A percentile compares a stretch with the other conserved stretches of the same genome.
Conservation (phyloP, 1,284 basidiomycete genomes). For the Apiotrichum brassicae region DNA sequence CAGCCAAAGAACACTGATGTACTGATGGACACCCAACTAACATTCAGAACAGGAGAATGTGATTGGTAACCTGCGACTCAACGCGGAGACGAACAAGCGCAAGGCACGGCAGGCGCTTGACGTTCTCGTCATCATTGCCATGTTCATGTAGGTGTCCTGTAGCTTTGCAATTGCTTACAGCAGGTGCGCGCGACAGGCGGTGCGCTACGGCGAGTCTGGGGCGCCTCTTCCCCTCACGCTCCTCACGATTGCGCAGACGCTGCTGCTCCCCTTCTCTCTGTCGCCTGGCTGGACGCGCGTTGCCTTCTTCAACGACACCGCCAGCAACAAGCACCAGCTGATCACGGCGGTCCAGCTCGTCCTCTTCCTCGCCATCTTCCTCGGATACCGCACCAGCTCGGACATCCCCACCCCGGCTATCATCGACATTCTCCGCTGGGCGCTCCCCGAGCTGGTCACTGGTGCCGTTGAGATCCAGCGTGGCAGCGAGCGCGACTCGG, state of each 20-base stretch:
- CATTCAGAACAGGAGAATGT: conserved; percentile 35
- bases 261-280: conserved; percentile 31
- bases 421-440: conserved; percentile 25
- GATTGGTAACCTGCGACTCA: conserved; percentile 23
- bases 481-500: conserved; percentile 24
- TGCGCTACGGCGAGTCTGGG: background rate
- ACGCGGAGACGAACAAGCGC: conserved; percentile 24
- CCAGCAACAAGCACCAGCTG: conserved; percentile 10
- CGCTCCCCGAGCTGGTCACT: conserved; percentile 28
- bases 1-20: too few species aligned
- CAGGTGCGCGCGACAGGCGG: background rate
- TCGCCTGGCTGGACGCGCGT: conserved; percentile 21
- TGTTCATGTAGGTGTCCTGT: conserved; percentile 27
- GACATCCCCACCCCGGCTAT: background rate
- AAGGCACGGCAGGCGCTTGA: conserved; percentile 27
- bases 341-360: conserved; percentile 22
- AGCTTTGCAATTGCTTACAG: background rate
- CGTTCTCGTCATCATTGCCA: conserved; percentile 22
- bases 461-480: conserved; percentile 32
- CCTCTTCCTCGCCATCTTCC: conserved; percentile 18
- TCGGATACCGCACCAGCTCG: background rate
- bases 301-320: conserved; percentile 5
- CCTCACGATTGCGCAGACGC: conserved; percentile 17
- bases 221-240: conserved; percentile 10
- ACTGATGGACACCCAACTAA: background rate